Conservation (phyloP, 2,329 filamentous ascomycete species). For the Cladosporium sp. region DNA sequence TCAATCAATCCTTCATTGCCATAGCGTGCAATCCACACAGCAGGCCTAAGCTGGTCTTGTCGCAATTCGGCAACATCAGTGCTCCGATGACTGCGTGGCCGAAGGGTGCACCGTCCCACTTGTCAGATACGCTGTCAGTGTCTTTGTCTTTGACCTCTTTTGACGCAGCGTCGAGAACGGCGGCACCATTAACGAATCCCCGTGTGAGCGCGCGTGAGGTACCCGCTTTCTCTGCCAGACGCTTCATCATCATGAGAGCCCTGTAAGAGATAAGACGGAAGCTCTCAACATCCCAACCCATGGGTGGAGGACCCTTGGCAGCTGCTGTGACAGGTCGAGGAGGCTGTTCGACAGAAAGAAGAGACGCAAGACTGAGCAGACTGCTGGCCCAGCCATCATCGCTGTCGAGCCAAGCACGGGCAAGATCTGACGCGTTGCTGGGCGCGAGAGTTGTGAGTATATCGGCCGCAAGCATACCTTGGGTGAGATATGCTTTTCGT, state of each 20-base stretch:
- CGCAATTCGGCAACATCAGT: constrained; percentile 47
- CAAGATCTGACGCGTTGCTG: constrained; percentile 55
- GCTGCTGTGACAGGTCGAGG: constrained; percentile 22
- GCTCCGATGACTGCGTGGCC: constrained; percentile 51
- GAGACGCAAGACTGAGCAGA: constrained; percentile 72
- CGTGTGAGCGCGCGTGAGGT: constrained; percentile 27
- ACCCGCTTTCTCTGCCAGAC: constrained; percentile 48
- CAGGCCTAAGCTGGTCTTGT: constrained; percentile 47
- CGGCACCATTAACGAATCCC: constrained; percentile 27
- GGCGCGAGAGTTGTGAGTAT: constrained; percentile 74
- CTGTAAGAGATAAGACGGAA: constrained; percentile 45
- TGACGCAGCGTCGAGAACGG: constrained; percentile 22
- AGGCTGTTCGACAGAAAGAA: constrained; percentile 65
- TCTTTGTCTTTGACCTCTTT: constrained; percentile 19
- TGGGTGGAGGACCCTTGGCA: constrained; percentile 26
- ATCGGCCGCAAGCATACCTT: constrained; percentile 86
- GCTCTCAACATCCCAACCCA: constrained; percentile 36
- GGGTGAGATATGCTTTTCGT: constrained; percentile 86
- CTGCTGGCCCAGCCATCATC: constrained; percentile 82
- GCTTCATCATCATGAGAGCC: constrained; percentile 50
- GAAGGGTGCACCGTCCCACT: constrained; percentile 49
- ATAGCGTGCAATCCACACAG: constrained; percentile 41
- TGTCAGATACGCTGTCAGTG: constrained; percentile 32
- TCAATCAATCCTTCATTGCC: constrained; percentile 28
- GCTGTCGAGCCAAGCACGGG: constrained; percentile 78